Percentiles rank a stretch among this genome's conserved stretches.
Evolutionary conservation across 495 filamentous ascomycete species (phyloP).

Genomic region (Podospora pseudocomata): DNA sequence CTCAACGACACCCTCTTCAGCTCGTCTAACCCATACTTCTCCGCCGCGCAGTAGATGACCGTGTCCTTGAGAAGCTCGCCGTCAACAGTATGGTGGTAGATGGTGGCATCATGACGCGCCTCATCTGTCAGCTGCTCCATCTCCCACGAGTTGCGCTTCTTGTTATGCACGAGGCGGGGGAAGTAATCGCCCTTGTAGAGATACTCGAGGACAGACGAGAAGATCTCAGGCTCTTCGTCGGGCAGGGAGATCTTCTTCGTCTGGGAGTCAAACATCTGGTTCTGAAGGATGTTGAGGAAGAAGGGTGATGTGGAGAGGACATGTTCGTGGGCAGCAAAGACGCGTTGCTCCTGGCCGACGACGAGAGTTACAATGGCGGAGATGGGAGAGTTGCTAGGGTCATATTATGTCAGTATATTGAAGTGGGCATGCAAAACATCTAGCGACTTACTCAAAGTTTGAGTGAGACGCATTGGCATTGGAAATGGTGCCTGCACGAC

Average conservation of each 20-base stretch:
- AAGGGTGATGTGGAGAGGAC: slow-evolving; percentile 73
- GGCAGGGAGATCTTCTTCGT: slow-evolving; percentile 74
- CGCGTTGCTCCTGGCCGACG: slow-evolving; percentile 71
- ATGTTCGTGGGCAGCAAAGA: slow-evolving; percentile 89
- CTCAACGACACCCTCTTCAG: slow-evolving; percentile 78
- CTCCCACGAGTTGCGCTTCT: slow-evolving; percentile 64
- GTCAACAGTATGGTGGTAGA: slow-evolving; percentile 62
- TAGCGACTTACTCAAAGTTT: slow-evolving; percentile 30
- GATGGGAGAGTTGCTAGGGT: slow-evolving; percentile 49
- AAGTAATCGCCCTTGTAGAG: slow-evolving; percentile 93
- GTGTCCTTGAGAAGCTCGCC: slow-evolving; percentile 80
- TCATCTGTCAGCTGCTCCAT: slow-evolving; percentile 56
- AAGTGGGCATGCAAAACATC: neutral
- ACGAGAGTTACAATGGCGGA: slow-evolving; percentile 75
- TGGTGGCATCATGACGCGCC: slow-evolving; percentile 56
- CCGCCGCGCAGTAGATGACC: slow-evolving; percentile 83
- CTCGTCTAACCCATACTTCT: slow-evolving; percentile 73
- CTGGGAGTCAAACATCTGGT: slow-evolving; percentile 59
- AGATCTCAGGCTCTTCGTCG: slow-evolving; percentile 81
- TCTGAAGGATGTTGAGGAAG: slow-evolving; percentile 61
- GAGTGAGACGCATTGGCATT: slow-evolving; percentile 29
- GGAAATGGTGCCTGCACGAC: slow-evolving; percentile 39
- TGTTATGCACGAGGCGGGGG: slow-evolving; percentile 68
- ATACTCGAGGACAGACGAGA: slow-evolving; percentile 86
- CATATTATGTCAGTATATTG: slow-evolving; percentile 14